Base-by-base conservation (phyloP, 805 yeast species). In the Yamadazyma endophytica region DNA sequence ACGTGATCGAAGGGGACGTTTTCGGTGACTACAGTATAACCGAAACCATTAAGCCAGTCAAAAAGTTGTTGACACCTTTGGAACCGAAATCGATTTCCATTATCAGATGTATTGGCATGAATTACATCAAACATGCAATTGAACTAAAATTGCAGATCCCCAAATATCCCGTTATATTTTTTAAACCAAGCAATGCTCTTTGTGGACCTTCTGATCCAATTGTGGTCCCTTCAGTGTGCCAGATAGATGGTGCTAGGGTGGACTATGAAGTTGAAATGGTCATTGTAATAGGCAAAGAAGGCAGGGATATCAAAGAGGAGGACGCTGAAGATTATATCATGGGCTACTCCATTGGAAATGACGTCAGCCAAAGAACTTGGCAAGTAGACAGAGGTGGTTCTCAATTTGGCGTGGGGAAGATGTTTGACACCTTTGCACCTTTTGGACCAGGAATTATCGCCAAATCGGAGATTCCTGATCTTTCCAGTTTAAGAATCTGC, bases 251-350 rank as follows among this genome's bases (percentile, higher is more conserved):
- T 42, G 44, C 45, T 12, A 35, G 63, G 43, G 54, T 67, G 9
- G 80, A 75, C 47, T 75, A 75, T 40, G 80, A 75, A 42, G 70
- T 70, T 18, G 81, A 75, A 44, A 51, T 75, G 24, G 75, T 68
- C 3, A 63, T 71, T 12, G 71, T 75, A 6, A 75, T 75, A 37
- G 80, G 80, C 16, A 67, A 64, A 43, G 40, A 51, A n/a, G 70
- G 73, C 24, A 56, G 52, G 35, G 57, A 70, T 37, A 72, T 75
- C 14, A 29, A 58, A 12, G 57, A 46, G 13, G 62, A 52, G 13
- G 56, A 70, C 13, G 79, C 78, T 4, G 48, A 64, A 29, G 54
- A 61, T 27, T 59, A 72, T 36, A 68, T 75, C 4, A 48, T 71
- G 13, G 81, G 81, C 6, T 75, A 70, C 48, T 46, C 75, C 2